Evolutionary conservation across 1,284 basidiomycete species (phyloP).

Genomic region (Apiotrichum sp.): DNA sequence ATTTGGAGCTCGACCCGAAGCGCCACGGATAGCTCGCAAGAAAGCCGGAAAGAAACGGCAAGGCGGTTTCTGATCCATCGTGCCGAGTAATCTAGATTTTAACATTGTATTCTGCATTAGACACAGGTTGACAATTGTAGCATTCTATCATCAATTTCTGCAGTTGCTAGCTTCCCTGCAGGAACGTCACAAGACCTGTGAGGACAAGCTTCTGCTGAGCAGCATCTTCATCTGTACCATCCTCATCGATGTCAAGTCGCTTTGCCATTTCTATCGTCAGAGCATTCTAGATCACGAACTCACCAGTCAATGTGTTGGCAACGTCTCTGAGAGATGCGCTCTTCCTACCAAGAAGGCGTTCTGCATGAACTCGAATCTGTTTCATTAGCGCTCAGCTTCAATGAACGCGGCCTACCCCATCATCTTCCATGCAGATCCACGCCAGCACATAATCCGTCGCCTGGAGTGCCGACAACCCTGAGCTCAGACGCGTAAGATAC

Average conservation of each 20-base stretch:
- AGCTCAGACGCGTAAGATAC: constrained; percentile 77
- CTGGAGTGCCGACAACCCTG: constrained; percentile 82
- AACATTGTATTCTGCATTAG: background rate
- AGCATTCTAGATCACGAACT: background rate
- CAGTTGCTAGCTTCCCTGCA: constrained; percentile 9
- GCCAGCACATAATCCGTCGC: constrained; percentile 87
- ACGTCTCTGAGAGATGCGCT: constrained; percentile 42
- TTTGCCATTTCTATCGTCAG: constrained; percentile 26
- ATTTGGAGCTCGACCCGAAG: constrained; percentile 25
- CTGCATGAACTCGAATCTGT: constrained; percentile 53
- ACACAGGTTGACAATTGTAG: too few species aligned
- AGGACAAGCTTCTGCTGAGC: constrained; percentile 29
- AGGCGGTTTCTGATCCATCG: constrained; percentile 30
- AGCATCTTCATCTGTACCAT: constrained; percentile 13
- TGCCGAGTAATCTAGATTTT: background rate
- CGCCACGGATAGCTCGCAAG: constrained; percentile 33
- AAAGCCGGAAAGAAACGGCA: constrained; percentile 31
- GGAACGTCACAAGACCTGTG: constrained; percentile 26
- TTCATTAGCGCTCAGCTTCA: constrained; percentile 33
- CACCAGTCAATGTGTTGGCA: constrained; percentile 33
- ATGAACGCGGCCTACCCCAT: constrained; percentile 63
- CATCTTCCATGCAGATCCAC: constrained; percentile 97
- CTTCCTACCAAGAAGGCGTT: constrained; percentile 67
- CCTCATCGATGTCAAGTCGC: constrained; percentile 35
- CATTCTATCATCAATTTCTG: background rate